A percentile compares a stretch with the other conserved stretches of the same genome.
Conservation (phyloP, 148 eudicot genomes). For the Heliamphora exappendiculata region DNA sequence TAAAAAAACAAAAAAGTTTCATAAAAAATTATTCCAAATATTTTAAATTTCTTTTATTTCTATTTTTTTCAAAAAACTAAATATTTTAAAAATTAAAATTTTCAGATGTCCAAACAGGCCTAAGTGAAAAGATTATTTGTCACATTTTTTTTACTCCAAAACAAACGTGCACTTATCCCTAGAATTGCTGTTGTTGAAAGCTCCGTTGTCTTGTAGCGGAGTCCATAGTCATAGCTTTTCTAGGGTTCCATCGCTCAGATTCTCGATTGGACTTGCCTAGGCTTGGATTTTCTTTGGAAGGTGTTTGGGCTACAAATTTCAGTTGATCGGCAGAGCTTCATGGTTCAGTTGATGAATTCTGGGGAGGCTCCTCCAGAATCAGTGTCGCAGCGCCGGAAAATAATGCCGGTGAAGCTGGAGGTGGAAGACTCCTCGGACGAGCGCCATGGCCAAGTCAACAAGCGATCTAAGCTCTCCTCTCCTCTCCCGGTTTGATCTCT, state of each 20-base stretch:
- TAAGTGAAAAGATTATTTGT: too few relatives aligned
- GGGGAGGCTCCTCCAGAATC: constrained; percentile 15
- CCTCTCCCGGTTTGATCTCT: constrained; percentile 26
- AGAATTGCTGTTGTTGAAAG: constrained; percentile 20
- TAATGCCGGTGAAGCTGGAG: constrained; percentile 38
- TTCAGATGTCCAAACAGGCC: too few relatives aligned
- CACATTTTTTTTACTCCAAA: too few relatives aligned
- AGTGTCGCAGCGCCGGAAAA: constrained; percentile 17
- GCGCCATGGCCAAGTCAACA: constrained; percentile 24
- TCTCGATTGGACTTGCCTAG: constrained; percentile 11
- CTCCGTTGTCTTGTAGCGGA: constrained; percentile 12
- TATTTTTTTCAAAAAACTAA: too few relatives aligned
- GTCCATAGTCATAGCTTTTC: background rate
- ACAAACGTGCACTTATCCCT: too few relatives aligned
- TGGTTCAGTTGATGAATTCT: constrained; percentile 40
- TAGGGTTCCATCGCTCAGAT: background rate
- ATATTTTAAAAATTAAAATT: too few relatives aligned
- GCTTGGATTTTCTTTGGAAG: background rate
- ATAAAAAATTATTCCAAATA: too few relatives aligned
- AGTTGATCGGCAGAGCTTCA: constrained; percentile 13
- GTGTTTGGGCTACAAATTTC: background rate
- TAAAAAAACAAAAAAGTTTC: too few relatives aligned
- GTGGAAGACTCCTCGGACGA: constrained; percentile 27
- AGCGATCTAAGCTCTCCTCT: constrained; percentile 45
- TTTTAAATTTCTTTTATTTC: too few relatives aligned